Evolutionary conservation across 108 stramenopile species (phyloP).

Genomic region (Nitzschia inconspicua): DNA sequence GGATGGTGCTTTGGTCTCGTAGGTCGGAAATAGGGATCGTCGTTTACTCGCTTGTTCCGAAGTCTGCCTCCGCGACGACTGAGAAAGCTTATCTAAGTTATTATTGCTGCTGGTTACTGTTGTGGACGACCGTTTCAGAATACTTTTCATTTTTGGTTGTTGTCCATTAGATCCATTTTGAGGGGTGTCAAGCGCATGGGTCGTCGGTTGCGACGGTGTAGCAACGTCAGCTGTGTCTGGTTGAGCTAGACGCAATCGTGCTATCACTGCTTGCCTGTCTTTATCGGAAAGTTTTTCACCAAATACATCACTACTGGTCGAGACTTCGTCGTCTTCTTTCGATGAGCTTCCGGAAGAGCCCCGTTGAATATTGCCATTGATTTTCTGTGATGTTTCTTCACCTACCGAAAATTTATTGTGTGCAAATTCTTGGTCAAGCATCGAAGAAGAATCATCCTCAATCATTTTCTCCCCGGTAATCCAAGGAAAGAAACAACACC

Average conservation of each 20-base stretch:
- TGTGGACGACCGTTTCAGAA: slow-evolving; percentile 27
- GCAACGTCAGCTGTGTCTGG: slow-evolving; percentile 5
- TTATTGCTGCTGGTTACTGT: slow-evolving; percentile 7
- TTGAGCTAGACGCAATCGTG: slow-evolving; percentile 38
- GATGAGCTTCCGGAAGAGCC: neutral
- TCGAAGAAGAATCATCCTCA: neutral
- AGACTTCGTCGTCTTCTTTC: slow-evolving; percentile 33
- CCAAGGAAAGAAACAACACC: slow-evolving; percentile 36
- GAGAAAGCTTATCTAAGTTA: neutral
- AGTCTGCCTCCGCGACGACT: neutral
- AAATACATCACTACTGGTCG: slow-evolving; percentile 28
- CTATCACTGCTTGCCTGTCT: slow-evolving; percentile 44
- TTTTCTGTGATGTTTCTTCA: neutral
- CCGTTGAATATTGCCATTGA: neutral
- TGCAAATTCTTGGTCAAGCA: neutral
- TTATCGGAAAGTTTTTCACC: slow-evolving; percentile 42
- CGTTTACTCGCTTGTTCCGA: too few relatives aligned
- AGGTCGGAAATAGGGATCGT: slow-evolving; percentile 44
- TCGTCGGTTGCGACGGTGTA: neutral
- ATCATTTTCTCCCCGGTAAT: slow-evolving; percentile 2
- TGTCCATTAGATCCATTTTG: neutral
- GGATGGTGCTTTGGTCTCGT: slow-evolving; percentile 22
- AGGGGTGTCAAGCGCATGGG: neutral
- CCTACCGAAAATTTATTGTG: neutral
- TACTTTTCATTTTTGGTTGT: slow-evolving; percentile 11